A percentile compares a stretch with the other conserved stretches of the same genome.
Evolutionary conservation across 2,329 filamentous ascomycete genomes (phyloP).

Genomic region (Penicillium sp.): DNA sequence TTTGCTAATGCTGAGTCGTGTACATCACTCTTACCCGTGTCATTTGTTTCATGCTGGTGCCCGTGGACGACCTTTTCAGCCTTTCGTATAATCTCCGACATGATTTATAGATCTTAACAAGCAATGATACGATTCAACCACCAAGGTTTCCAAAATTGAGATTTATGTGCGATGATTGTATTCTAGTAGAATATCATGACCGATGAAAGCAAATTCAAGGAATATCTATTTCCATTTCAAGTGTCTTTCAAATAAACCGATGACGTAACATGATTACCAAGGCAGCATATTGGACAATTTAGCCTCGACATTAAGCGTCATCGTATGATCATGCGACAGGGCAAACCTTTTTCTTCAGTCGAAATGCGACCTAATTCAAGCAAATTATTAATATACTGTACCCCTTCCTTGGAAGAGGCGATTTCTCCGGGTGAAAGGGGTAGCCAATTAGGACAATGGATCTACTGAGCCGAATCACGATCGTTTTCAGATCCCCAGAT

Average conservation of each 20-base stretch:
- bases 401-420: background rate
- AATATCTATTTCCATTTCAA: background rate
- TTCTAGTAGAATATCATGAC: background rate
- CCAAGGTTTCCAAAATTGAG: background rate
- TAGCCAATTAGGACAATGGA: background rate
- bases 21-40: background rate
- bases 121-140: background rate
- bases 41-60: background rate
- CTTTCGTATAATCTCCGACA: background rate
- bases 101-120: background rate
- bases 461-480: background rate
- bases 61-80: background rate
- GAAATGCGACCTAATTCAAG: background rate
- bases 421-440: background rate
- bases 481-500: too few relatives aligned
- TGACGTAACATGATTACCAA: background rate
- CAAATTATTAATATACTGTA: background rate
- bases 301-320: background rate
- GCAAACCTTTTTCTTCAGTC: background rate
- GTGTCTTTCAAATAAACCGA: background rate
- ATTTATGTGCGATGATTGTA: background rate
- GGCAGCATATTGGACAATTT: background rate
- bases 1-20: background rate
- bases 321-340: background rate
- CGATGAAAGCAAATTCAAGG: background rate